Evolutionary conservation across 441 rosid species (phyloP).

Genomic region (Geranium incanum): DNA sequence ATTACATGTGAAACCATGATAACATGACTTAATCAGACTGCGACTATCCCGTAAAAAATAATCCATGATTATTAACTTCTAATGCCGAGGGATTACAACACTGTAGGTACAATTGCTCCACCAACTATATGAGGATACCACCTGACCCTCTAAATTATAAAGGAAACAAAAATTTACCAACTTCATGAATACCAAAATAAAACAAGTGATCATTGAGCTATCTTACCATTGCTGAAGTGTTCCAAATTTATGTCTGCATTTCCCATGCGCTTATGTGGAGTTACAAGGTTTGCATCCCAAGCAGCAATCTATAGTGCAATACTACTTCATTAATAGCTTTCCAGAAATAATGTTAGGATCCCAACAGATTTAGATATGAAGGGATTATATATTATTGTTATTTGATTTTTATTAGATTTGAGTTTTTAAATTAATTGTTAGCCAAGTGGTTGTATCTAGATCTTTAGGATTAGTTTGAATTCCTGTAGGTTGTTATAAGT

Average conservation of each 20-base stretch:
- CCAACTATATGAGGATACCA: background rate
- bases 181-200: background rate
- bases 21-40: background rate
- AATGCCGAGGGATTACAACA: background rate
- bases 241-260: conserved; percentile 59
- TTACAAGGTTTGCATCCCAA: conserved; percentile 96
- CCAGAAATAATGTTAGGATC: background rate
- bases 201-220: conserved; percentile 15
- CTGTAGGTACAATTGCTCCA: background rate
- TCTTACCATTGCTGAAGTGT: conserved; percentile 65
- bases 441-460: no score
- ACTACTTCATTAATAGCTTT: background rate
- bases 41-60: background rate
- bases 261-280: conserved; percentile 98
- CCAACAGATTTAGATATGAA: no score
- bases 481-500: no score
- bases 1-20: background rate
- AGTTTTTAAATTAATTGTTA: no score
- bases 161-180: background rate
- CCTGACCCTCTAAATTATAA: background rate
- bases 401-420: no score
- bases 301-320: conserved; percentile 66
- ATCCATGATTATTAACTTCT: background rate
- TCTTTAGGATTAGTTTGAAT: no score
- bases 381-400: no score